Conservation (phyloP, 2,329 filamentous ascomycete genomes). For the Colletotrichum chlorophyti region DNA sequence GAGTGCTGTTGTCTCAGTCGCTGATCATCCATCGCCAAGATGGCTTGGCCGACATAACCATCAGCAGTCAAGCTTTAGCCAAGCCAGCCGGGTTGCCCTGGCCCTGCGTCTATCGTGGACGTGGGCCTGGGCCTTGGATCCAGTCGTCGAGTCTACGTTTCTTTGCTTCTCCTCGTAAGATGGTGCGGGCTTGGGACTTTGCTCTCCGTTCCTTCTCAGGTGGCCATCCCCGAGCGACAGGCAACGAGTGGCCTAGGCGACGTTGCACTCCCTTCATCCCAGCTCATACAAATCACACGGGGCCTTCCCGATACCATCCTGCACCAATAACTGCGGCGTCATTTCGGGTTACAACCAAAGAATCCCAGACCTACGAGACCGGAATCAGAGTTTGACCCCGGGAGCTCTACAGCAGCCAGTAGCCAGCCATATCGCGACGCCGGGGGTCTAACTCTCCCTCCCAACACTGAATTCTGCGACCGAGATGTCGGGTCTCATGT, state of each 20-base stretch:
- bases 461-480: background rate
- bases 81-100: conserved; percentile 7
- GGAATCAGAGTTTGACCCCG: background rate
- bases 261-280: conserved; percentile 11
- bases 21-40: conserved; percentile 2
- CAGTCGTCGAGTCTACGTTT: too few relatives aligned
- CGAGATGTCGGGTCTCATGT: conserved; percentile 5
- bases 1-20: background rate
- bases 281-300: background rate
- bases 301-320: background rate
- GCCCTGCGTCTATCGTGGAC: background rate
- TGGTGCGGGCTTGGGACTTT: background rate
- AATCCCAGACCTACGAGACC: background rate
- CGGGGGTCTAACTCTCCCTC: background rate
- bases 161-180: too few relatives aligned
- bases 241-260: background rate
- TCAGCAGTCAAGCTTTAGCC: conserved; percentile 20
- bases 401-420: background rate
- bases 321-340: background rate
- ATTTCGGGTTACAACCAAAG: background rate
- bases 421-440: background rate
- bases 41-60: conserved; percentile 2
- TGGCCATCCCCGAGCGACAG: background rate
- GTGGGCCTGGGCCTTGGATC: background rate
- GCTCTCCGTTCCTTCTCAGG: background rate